Evolutionary conservation across 1,284 basidiomycete species (phyloP).

Genomic region (Cryptococcus depauperatus): DNA sequence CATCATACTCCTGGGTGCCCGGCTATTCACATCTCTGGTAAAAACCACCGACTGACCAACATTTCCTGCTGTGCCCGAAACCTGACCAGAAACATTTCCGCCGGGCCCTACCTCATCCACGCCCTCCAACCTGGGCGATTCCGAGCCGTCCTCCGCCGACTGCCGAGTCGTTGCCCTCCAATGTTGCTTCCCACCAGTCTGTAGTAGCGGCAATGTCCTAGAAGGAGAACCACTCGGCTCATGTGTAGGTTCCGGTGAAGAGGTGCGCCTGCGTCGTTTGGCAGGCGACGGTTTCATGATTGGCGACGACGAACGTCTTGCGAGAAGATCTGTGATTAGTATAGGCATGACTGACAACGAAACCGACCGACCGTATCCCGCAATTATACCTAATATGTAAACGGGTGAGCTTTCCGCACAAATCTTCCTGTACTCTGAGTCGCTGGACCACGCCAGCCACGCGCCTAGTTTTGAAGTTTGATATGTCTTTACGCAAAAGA

Average conservation of each 20-base stretch:
- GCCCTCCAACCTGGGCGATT: conserved; percentile 17
- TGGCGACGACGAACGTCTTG: too few relatives aligned
- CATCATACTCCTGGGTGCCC: conserved; percentile 43
- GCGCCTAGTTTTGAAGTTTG: too few relatives aligned
- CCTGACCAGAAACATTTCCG: background rate
- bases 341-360: too few relatives aligned
- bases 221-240: conserved; percentile 14
- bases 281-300: conserved; percentile 17
- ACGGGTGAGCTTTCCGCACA: too few relatives aligned
- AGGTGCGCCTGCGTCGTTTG: conserved; percentile 16
- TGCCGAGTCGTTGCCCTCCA: conserved; percentile 13
- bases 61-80: conserved; percentile 2
- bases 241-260: conserved; percentile 9
- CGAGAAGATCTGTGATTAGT: too few relatives aligned
- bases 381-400: too few relatives aligned
- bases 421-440: too few relatives aligned
- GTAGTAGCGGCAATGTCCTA: conserved; percentile 15
- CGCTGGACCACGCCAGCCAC: too few relatives aligned
- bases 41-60: conserved; percentile 17
- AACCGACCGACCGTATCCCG: too few relatives aligned
- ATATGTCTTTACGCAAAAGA: too few relatives aligned
- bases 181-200: conserved; percentile 11
- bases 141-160: conserved; percentile 12
- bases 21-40: conserved; percentile 28
- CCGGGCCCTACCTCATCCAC: conserved; percentile 3